These are phyloP conservation scores for Amanita polypyramis DNA, from an alignment of 768 basidiomycete species.

Conservation along the genomic window DNA sequence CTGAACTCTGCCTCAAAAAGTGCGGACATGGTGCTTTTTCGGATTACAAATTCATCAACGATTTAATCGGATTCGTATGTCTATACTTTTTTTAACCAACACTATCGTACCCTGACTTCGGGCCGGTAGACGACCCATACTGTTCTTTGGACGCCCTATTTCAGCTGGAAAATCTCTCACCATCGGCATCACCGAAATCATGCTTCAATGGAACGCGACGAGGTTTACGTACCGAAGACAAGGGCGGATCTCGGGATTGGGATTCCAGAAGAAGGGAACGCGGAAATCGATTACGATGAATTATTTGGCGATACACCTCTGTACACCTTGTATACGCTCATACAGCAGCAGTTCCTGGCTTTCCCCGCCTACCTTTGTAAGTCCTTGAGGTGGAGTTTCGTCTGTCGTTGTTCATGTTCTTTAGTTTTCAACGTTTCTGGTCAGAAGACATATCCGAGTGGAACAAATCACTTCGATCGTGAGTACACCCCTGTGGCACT, in stretches of 20 bases:
- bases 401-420: slow-evolving; percentile 10
- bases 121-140: slow-evolving; percentile 29
- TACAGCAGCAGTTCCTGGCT: slow-evolving; percentile 47
- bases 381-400: slow-evolving; percentile 11
- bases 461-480: slow-evolving; percentile 64
- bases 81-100: slow-evolving; percentile 8
- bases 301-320: slow-evolving; percentile 50
- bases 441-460: slow-evolving; percentile 45
- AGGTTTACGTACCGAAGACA: slow-evolving; percentile 54
- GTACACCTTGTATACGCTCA: slow-evolving; percentile 43
- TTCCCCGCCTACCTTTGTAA: slow-evolving; percentile 53
- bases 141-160: slow-evolving; percentile 42
- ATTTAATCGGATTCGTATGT: slow-evolving; percentile 37
- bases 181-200: slow-evolving; percentile 43
- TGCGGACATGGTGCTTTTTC: slow-evolving; percentile 52
- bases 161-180: slow-evolving; percentile 45
- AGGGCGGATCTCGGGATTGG: slow-evolving; percentile 42
- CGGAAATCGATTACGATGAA: slow-evolving; percentile 39
- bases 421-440: slow-evolving; percentile 54
- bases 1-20: slow-evolving; percentile 18
- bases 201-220: slow-evolving; percentile 44
- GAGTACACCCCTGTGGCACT: slow-evolving; percentile 15
- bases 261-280: slow-evolving; percentile 28
- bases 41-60: slow-evolving; percentile 34
- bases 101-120: background rate